Evolutionary conservation across 306 rosid species (phyloP).

Genomic region (Bauhinia variegata): DNA sequence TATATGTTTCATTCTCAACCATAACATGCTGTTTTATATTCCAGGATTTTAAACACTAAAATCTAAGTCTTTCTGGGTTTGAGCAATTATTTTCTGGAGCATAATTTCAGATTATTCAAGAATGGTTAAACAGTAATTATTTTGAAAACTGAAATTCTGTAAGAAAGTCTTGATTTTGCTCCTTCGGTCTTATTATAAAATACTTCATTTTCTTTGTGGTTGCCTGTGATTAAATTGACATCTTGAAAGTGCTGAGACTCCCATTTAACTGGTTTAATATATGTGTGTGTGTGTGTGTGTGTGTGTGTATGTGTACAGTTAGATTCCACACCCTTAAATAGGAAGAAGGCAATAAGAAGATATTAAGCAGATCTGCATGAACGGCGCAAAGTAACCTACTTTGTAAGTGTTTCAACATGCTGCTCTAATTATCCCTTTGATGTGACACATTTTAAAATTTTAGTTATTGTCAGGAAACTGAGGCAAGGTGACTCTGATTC

Average conservation of each 20-base stretch:
- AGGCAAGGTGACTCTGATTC: constrained; percentile 44
- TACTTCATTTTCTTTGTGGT: neutral
- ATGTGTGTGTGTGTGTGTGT: too few relatives aligned
- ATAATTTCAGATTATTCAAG: too few relatives aligned
- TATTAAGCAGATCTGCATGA: too few relatives aligned
- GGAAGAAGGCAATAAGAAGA: neutral
- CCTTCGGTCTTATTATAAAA: neutral
- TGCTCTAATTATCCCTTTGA: neutral
- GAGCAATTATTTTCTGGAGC: too few relatives aligned
- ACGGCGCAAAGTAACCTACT: neutral
- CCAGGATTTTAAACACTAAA: too few relatives aligned
- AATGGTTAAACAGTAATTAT: neutral
- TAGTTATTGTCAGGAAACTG: constrained; percentile 27
- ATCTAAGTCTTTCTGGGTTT: too few relatives aligned
- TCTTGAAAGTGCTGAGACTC: neutral
- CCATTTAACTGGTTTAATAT: neutral
- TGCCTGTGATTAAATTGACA: constrained; percentile 2
- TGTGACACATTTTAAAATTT: constrained; percentile 2
- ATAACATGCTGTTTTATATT: too few relatives aligned
- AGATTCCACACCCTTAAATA: neutral
- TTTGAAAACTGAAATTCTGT: neutral
- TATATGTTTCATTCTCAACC: too few relatives aligned
- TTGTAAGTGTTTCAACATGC: neutral
- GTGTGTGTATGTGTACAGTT: too few relatives aligned
- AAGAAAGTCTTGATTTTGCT: neutral